Conservation (phyloP, 495 filamentous ascomycete genomes). For the Penicillium canescens region DNA sequence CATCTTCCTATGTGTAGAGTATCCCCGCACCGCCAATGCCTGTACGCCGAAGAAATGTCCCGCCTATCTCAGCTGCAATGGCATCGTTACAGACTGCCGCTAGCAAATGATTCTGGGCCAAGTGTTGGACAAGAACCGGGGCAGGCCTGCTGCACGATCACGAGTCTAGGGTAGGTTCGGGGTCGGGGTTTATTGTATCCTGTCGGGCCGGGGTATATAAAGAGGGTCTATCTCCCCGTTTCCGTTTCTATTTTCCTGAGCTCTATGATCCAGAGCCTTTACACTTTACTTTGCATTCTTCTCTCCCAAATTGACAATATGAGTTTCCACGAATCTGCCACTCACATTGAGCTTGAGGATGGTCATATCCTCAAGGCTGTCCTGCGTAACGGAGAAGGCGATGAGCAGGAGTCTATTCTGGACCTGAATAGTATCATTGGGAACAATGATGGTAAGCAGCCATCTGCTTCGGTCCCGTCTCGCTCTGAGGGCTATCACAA, state of each 20-base stretch:
- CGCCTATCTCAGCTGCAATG: slow-evolving; percentile 9
- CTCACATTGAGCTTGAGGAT: slow-evolving; percentile 40
- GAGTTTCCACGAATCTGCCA: slow-evolving; percentile 46
- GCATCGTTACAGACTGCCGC: slow-evolving; percentile 3
- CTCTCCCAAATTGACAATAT: slow-evolving; percentile 23
- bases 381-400: slow-evolving; percentile 27
- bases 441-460: slow-evolving; percentile 43
- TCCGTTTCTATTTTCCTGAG: neutral
- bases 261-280: slow-evolving; percentile 1
- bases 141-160: slow-evolving; percentile 11
- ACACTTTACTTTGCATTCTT: slow-evolving; percentile 5
- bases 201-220: slow-evolving; percentile 3
- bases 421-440: slow-evolving; percentile 44
- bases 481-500: neutral
- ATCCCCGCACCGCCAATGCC: slow-evolving; percentile 11
- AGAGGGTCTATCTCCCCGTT: neutral
- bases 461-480: neutral
- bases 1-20: neutral
- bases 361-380: slow-evolving; percentile 40
- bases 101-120: slow-evolving; percentile 20
- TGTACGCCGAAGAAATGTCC: neutral
- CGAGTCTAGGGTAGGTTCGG: neutral
- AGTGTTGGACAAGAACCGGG: slow-evolving; percentile 16
- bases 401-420: slow-evolving; percentile 32
- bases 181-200: neutral